Evolutionary conservation across 2,329 filamentous ascomycete genomes (phyloP).

Genomic region (Metarhizium robertsii): DNA sequence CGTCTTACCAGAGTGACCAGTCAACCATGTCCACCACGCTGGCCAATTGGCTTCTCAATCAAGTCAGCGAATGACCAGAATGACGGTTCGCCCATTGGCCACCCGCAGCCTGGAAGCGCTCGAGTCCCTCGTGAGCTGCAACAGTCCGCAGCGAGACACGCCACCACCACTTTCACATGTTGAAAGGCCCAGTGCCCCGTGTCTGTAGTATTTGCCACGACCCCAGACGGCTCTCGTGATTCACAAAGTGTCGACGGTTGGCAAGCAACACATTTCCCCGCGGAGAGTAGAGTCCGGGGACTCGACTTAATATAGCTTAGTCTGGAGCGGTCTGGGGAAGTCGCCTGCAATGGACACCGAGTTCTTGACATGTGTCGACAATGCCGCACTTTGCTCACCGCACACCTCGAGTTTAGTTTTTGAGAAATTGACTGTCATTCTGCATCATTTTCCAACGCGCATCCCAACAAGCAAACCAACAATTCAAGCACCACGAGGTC

Average conservation of each 20-base stretch:
- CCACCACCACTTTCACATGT: conserved; percentile 4
- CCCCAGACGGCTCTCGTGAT: too few relatives aligned
- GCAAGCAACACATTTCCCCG: too few relatives aligned
- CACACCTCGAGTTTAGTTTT: background rate
- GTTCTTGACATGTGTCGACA: background rate
- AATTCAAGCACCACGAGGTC: background rate
- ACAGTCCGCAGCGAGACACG: background rate
- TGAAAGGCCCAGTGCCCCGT: background rate
- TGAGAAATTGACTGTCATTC: background rate
- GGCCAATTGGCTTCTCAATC: conserved; percentile 1
- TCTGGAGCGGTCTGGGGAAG: background rate
- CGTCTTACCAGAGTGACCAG: background rate
- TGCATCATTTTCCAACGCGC: background rate
- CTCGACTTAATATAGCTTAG: background rate
- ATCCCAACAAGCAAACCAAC: background rate
- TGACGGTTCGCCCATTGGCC: conserved; percentile 2
- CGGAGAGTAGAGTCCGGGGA: background rate
- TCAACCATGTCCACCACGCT: background rate
- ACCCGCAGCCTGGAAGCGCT: background rate
- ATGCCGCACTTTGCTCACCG: background rate
- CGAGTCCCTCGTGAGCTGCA: background rate
- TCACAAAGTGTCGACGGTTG: too few relatives aligned
- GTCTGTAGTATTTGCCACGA: background rate
- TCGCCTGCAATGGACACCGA: background rate
- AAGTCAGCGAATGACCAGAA: conserved; percentile 5